Evolutionary conservation across 495 filamentous ascomycete genomes (phyloP), one percentile per base, ranked within the genome.

Genomic region (Daldinia caldariorum): DNA sequence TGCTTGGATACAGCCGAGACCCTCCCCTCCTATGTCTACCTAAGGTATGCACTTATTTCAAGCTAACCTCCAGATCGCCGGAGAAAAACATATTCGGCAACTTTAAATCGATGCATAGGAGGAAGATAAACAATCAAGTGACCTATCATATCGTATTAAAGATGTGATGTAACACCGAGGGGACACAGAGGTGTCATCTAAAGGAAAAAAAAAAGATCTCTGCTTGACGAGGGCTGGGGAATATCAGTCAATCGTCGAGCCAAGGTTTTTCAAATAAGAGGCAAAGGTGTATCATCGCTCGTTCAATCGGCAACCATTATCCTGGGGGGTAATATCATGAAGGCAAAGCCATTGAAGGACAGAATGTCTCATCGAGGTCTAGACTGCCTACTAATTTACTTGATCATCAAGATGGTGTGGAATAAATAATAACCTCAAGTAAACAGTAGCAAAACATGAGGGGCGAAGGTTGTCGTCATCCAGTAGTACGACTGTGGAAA

Each of bases 141-240:
- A 72, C 58, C 26, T 72, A 67, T 72, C 65, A 66, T 72, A 69
- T 72, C 70, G 70, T 72, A 69, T 72, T 58, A 12, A 62, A 38
- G 47, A 51, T 61, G 50, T 66, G 58, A 69, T 65, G 70, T 59
- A 45, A 58, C 61, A 63, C 61, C n/a, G 22, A 61, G 57, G 61
- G 58, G 39, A 66, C 61, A 62, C 57, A 68, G 49, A n/a, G n/a
- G 31, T 39, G 16, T 50, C 59, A 38, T 63, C 43, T 59, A 29
- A 59, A 26, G 26, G 26, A 16, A 47, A 47, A 20, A 47, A 20
- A 57, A 61, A 39, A 31, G 37, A 58, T 51, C 29, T 58, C 16
- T 63, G 58, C 43, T 58, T 53, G 41, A 55, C 32, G 41, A 39
- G 22, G 55, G n/a, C 18, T 58, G 22, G 51, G 58, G 12, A 56